Evolutionary conservation across 1,284 basidiomycete genomes (phyloP), one percentile per base, ranked within the genome.

Genomic region (Moniliella sp.): DNA sequence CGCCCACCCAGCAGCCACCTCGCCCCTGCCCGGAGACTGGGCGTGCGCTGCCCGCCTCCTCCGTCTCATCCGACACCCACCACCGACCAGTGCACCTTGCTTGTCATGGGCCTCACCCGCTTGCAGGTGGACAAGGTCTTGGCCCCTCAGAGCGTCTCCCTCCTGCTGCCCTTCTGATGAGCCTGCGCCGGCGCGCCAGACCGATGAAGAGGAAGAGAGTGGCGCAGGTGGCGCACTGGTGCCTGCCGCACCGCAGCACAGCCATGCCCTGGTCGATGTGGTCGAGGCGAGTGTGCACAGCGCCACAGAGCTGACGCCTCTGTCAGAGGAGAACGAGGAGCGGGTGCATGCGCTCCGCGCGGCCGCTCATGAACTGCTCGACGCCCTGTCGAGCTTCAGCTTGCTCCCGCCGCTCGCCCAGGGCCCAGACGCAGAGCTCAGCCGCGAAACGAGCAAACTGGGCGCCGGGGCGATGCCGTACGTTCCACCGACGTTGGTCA

Each of bases 31-130:
- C n/a, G n/a, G n/a, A n/a, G n/a, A n/a, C n/a, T n/a, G n/a, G n/a
- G n/a, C n/a, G n/a, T n/a, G n/a, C n/a, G n/a, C n/a, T n/a, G n/a
- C n/a, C n/a, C n/a, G n/a, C n/a, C n/a, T n/a, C n/a, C n/a, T n/a
- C n/a, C n/a, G n/a, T n/a, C n/a, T n/a, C 48, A 49, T 30, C 55
- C 52, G 5, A 37, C 48, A 26, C 44, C 36, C 4, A 46, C 56
- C 32, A 53, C 49, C n/a, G n/a, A n/a, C n/a, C n/a, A n/a, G n/a
- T 56, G 52, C 32, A 53, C 52, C 7, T 39, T 59, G 8, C 35
- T 50, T 25, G 39, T 59, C 17, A 56, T 50, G 1, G 56, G 56
- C 25, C 31, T 59, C 21, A 36, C 39, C 11, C 48, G 56, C 15
- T 40, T 56, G 7, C 43, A 49, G 30, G 37, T 57, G 27, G 52